Conservation (phyloP, 1,284 basidiomycete species). For the Termitomyces sp. region DNA sequence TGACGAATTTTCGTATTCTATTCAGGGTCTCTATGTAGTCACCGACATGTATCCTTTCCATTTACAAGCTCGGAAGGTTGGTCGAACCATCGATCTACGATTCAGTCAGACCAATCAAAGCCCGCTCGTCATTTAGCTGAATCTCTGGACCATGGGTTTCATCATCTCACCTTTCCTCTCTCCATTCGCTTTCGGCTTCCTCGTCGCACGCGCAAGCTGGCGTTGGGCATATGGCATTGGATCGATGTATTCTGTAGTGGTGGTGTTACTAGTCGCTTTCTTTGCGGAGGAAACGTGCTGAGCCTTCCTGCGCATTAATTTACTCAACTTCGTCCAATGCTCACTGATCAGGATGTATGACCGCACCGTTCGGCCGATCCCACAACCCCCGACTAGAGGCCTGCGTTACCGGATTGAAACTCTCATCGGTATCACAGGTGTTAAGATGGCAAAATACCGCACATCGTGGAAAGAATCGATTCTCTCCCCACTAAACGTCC, state of each 20-base stretch:
- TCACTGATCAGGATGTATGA: conserved; percentile 54
- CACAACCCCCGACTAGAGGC: conserved; percentile 37
- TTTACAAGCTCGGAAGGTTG: conserved; percentile 63
- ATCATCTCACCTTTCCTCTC: conserved; percentile 61
- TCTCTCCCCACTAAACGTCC: conserved; percentile 44
- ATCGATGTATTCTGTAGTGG: conserved; percentile 51
- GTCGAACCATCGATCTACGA: background rate
- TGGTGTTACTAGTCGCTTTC: conserved; percentile 52
- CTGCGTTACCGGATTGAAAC: conserved; percentile 56
- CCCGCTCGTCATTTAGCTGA: conserved; percentile 37
- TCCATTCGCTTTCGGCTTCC: conserved; percentile 66
- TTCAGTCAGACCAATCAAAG: background rate
- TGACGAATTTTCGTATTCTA: background rate
- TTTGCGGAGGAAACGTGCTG: conserved; percentile 69
- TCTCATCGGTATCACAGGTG: conserved; percentile 62
- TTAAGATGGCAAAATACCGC: conserved; percentile 57
- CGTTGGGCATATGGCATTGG: conserved; percentile 71
- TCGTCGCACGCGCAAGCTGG: conserved; percentile 61
- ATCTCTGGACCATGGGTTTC: conserved; percentile 70
- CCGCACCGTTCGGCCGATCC: conserved; percentile 52
- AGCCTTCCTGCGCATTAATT: conserved; percentile 11
- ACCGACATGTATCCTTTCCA: conserved; percentile 74
- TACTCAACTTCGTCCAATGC: background rate
- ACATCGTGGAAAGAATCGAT: conserved; percentile 46
- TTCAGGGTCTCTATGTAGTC: conserved; percentile 58